Base-by-base conservation (phyloP, 2,329 filamentous ascomycete species). In the Fusarium nematophilum region DNA sequence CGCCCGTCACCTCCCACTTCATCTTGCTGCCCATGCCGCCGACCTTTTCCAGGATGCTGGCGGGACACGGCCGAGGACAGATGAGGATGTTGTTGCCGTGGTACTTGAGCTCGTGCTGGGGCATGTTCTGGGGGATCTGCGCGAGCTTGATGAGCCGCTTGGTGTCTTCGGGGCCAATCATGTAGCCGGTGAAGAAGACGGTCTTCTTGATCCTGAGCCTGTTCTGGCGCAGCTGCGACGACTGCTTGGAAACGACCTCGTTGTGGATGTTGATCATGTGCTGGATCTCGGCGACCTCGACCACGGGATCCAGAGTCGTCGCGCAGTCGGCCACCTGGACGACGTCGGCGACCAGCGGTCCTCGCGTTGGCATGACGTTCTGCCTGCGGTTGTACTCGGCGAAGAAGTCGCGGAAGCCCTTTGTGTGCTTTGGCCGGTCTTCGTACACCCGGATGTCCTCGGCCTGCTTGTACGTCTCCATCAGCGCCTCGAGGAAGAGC, bases 41-140 rank as follows among this genome's bases (percentile, higher is more conserved):
- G 9, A 95, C 90, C 74, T 92, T 95, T 46, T 90, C 85, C 26
- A 97, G 79, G 17, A 96, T 89, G 62, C 83, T 85, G 44, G 84
- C 81, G 3, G 90, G 86, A 43, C 90, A 91, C 0, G 90, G 87
- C 9, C 90, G 88, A 1, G 92, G 89, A 30, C 90, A 90, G 71
- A 99, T 98, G 68, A 97, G 83, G 66, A 99, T 93, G 75, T 90
- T 94, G 76, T 96, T 97, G 38, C 90, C 93, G 67, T 97, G 88
- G 59, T 88, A 86, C 62, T 91, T 92, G 62, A 97, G 79, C 45
- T 96, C 91, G 46, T 85, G 82, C 44, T 90, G 87, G 23, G 86
- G 81, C 48, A 87, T 78, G 53, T 84, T 83, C 4, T 79, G 70
- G 4, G 89, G 89, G 15, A 92, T 78, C 45, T 86, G 76, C 25